A percentile compares a stretch with the other conserved stretches of the same genome.
phyloP scores from a whole-genome alignment of 768 basidiomycete genomes.

The Tulasnella sp. region DNA sequence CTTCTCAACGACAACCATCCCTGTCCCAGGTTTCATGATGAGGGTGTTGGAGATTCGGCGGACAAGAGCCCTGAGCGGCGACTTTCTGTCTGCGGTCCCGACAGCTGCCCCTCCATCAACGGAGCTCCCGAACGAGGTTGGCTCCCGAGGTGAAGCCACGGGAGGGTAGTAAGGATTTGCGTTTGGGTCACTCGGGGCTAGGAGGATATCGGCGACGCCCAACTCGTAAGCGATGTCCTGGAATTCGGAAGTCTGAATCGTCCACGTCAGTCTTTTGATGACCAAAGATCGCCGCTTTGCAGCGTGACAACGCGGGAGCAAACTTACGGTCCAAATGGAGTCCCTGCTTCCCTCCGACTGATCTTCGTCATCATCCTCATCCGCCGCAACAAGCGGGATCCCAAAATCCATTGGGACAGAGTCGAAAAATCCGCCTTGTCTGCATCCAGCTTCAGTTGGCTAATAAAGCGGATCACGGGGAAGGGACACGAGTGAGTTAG shows the following conservation, averaged over 20 bases:
- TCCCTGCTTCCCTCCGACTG: slow-evolving; percentile 4
- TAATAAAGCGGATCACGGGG: neutral
- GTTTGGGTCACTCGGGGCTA: slow-evolving; percentile 17
- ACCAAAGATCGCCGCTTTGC: neutral
- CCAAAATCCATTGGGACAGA: neutral
- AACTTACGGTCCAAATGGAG: slow-evolving; percentile 4
- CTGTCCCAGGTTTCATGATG: neutral
- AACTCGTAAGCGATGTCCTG: slow-evolving; percentile 11
- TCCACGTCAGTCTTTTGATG: neutral
- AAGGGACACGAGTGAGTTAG: neutral
- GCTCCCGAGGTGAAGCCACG: neutral
- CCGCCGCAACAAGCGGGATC: neutral
- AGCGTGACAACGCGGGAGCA: neutral
- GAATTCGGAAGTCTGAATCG: neutral
- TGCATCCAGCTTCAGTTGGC: slow-evolving; percentile 15
- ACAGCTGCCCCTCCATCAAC: neutral
- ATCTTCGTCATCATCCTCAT: slow-evolving; percentile 12
- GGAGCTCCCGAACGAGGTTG: slow-evolving; percentile 10
- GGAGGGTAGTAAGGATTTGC: slow-evolving; percentile 8
- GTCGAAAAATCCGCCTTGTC: slow-evolving; percentile 21
- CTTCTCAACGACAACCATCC: neutral
- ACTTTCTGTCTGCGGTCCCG: neutral
- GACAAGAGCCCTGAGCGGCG: neutral
- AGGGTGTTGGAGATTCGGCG: neutral
- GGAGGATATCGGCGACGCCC: slow-evolving; percentile 19